A percentile compares a stretch with the other conserved stretches of the same genome.
Conservation (phyloP, 108 stramenopile species). For the Cyclotella atomus region DNA sequence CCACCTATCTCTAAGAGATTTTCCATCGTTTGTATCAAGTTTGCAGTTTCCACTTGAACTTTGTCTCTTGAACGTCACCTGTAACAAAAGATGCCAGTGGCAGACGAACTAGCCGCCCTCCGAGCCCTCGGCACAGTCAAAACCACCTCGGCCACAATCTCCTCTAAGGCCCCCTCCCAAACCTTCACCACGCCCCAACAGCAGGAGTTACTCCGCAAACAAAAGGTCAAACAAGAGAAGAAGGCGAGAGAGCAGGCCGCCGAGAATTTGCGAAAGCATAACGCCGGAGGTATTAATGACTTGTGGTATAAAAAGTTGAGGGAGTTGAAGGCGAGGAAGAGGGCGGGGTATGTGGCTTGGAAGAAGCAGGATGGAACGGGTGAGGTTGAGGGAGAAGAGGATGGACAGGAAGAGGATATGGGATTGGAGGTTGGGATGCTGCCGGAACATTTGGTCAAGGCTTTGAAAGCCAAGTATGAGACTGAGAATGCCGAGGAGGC, state of each 20-base stretch:
- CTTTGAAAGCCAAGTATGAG: conserved; percentile 43
- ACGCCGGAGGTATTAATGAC: conserved; percentile 16
- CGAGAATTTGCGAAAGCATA: not conserved
- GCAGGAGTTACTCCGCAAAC: conserved; percentile 31
- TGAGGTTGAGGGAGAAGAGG: conserved; percentile 8
- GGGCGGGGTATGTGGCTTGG: conserved; percentile 5
- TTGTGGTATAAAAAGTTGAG: conserved; percentile 30
- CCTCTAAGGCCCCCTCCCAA: conserved; percentile 4
- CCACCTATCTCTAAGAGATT: too few species aligned
- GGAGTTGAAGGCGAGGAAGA: conserved; percentile 21
- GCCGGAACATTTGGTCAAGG: conserved; percentile 33
- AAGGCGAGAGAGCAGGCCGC: conserved; percentile 24
- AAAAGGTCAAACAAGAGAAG: conserved; percentile 19
- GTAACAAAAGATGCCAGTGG: not conserved
- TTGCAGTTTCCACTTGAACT: too few species aligned
- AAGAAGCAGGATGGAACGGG: not conserved
- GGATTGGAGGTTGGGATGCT: conserved; percentile 38
- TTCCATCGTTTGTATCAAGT: too few species aligned
- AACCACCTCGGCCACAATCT: conserved; percentile 15
- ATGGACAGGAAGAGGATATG: conserved; percentile 11
- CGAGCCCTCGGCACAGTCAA: conserved; percentile 36
- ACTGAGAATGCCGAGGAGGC: conserved; percentile 36
- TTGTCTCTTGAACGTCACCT: not conserved
- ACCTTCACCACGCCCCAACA: conserved; percentile 32
- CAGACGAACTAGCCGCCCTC: conserved; percentile 53